Base-by-base conservation (phyloP, 805 yeast genomes). In the Vanderwaltozyma tropicalis region DNA sequence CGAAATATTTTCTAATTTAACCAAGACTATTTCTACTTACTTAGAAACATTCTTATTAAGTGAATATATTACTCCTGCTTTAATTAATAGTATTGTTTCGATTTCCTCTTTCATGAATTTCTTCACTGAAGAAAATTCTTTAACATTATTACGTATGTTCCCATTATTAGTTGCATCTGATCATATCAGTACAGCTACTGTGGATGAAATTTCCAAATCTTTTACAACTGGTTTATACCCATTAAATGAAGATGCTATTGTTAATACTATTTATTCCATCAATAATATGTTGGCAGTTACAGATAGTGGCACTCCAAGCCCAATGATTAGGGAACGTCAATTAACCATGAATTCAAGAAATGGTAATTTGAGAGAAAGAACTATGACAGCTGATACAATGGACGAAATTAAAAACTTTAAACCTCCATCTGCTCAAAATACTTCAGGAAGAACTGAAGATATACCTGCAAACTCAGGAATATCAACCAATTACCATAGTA, bases 231-330 rank as follows among this genome's bases (percentile, higher is more conserved):
- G 88, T 3, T 65, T 84, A 46, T 73, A 71, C 40, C 72, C 75
- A 8, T 64, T 82, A 37, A 74, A 87, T 15, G 89, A 86, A 52
- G 96, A 87, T 53, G 75, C 84, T 1, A 78, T 82, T 17, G 83
- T 87, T 8, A 79, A 95, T 7, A 73, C 89, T 1, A 76, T 92
- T 36, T 92, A 92, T 60, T 78, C 94, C 0, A 67, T 89, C 45
- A 76, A 83, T 15, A 92, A 92, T 54, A 57, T 82, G 41, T 61
- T 89, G 24, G 72, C 79, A 36, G 72, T 68, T 37, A 78, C 71
- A 13, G 72, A 61, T 42, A 71, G 62, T 45, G 69, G 59, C 36
- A 55, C 53, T 35, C 65, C 53, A 37, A 63, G 41, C 29, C 56
- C 49, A 34, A 61, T 58, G 4, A 40, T 59, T 16, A 59, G 60